Evolutionary conservation across 2,329 filamentous ascomycete genomes (phyloP).

Genomic region (Cordyceps cateniannulata): DNA sequence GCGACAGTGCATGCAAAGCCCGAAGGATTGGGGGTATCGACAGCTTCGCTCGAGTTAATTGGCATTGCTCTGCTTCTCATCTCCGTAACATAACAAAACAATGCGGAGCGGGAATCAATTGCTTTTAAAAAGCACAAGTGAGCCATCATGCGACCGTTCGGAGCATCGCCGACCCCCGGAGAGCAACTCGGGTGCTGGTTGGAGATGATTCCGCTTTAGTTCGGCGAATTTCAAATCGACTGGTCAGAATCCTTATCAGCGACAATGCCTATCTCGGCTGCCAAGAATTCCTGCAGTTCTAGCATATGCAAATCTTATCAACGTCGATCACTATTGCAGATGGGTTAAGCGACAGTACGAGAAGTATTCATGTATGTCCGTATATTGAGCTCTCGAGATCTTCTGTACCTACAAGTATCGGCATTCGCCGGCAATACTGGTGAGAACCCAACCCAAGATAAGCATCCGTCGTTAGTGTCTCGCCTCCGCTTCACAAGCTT

Average conservation of each 20-base stretch:
- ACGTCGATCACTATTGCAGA: no score
- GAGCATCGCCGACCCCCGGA: no score
- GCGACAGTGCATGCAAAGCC: neutral
- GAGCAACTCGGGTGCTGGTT: no score
- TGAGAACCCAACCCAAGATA: neutral
- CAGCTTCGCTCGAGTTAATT: neutral
- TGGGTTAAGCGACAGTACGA: neutral
- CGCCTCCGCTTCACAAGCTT: neutral
- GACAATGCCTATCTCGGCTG: neutral
- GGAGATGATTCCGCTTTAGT: no score
- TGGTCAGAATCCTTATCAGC: no score
- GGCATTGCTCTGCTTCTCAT: neutral
- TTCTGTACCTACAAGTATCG: neutral
- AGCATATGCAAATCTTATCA: neutral
- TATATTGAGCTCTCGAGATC: no score
- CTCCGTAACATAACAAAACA: neutral
- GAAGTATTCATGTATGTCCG: no score
- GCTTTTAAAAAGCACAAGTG: no score
- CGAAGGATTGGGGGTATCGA: neutral
- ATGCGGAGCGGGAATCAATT: no score
- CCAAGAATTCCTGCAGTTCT: neutral
- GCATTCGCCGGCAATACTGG: neutral
- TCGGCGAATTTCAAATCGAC: no score
- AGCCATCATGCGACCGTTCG: no score
- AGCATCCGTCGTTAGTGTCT: neutral